phyloP scores from a whole-genome alignment of 2,329 filamentous ascomycete species.

The Colletotrichum orchidophilum region DNA sequence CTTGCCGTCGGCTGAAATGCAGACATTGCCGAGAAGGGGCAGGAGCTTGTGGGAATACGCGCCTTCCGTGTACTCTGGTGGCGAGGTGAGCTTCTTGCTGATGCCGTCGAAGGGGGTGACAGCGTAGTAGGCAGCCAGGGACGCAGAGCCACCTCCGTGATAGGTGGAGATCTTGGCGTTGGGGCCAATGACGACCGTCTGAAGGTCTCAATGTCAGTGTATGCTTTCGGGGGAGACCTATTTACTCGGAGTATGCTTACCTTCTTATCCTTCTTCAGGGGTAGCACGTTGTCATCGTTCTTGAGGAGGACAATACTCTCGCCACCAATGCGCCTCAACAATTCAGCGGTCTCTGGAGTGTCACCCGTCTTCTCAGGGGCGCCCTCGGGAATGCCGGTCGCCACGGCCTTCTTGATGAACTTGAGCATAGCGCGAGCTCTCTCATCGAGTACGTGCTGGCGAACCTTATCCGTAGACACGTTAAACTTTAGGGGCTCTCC shows the following conservation, averaged over 20 bases:
- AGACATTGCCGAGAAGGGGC: conserved; percentile 63
- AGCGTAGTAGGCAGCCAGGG: conserved; percentile 69
- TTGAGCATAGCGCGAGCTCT: conserved; percentile 66
- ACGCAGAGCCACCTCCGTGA: conserved; percentile 73
- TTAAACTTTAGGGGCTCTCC: conserved; percentile 62
- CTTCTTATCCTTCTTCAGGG: conserved; percentile 70
- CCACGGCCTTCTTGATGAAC: conserved; percentile 66
- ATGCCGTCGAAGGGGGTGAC: conserved; percentile 80
- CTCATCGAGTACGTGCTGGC: conserved; percentile 63
- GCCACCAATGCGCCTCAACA: conserved; percentile 72
- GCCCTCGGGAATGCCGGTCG: conserved; percentile 62
- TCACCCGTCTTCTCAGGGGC: conserved; percentile 64
- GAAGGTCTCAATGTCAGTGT: neutral
- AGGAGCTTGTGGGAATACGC: conserved; percentile 73
- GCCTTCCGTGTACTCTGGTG: conserved; percentile 65
- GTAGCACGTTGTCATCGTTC: conserved; percentile 72
- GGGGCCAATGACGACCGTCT: conserved; percentile 65
- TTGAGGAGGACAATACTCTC: conserved; percentile 80
- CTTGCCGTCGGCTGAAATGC: conserved; percentile 62
- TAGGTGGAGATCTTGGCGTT: conserved; percentile 66
- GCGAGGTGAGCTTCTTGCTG: conserved; percentile 56
- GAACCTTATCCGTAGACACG: conserved; percentile 65
- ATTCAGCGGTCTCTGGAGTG: conserved; percentile 68
- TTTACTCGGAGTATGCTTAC: conserved; percentile 38
- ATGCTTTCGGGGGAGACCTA: neutral